Base-by-base conservation (phyloP, 768 basidiomycete species). In the Naganishia antarctica region DNA sequence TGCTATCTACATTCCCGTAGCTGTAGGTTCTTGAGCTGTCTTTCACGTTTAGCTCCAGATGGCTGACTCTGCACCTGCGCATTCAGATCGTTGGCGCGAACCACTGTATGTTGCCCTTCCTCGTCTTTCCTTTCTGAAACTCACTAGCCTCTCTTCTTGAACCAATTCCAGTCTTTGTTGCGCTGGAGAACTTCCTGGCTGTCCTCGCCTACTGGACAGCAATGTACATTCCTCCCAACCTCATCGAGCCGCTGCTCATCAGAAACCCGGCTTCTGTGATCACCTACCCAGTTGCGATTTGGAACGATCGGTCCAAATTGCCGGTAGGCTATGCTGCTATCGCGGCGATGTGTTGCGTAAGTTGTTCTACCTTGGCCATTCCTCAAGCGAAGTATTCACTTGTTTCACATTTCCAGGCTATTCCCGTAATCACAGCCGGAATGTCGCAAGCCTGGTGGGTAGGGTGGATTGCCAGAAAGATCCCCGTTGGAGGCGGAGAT, bases 391-490 rank as follows among this genome's bases (percentile, higher is more conserved):
- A 7, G 16, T 13, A n/a, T 29, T 57, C 25, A 40, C 25, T 21
- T 16, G 21, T 21, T 29, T 63, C 12, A 25, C 32, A 3, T 63
- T 13, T 57, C 1, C n/a, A 71, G 71, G 74, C 72, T 18, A 61
- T 72, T 16, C 74, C 74, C 0, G 34, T 73, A 25, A 66, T 73
- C 18, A 68, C 66, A 3, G 73, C 74, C 18, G 69, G 70, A 2
- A 75, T 75, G 74, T 65, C 74, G 4, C 71, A 73, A 51, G 67
- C 68, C 15, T 75, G 74, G 74, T 75, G 74, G 74, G 66, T 66
- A 8, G 74, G 74, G 28, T 75, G 74, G 74, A 73, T 75, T 37
- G 74, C 74, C 5, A 51, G 53, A 26, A 60, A 44, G 21, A 72
- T 75, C 31, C 64, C 71, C 7, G 68, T 66, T 4, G 74, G 69